Percentiles rank a stretch among this genome's conserved stretches.
These are phyloP conservation scores for Aspergillus saccharolyticus DNA, from an alignment of 495 filamentous ascomycete species.

Conservation along the genomic window DNA sequence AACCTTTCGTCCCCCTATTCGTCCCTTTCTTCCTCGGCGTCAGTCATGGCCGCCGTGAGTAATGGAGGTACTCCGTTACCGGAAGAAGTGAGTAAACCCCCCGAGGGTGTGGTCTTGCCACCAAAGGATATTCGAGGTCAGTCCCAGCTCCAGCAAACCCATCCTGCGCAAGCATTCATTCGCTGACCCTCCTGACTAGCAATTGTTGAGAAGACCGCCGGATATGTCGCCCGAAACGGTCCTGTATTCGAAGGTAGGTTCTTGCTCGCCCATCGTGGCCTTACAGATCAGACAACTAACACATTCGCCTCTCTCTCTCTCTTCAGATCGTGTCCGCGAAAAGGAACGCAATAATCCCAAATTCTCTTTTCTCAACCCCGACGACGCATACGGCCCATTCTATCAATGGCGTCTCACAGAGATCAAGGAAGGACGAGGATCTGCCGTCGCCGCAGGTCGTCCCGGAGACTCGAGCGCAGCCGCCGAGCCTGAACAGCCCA, in stretches of 20 bases:
- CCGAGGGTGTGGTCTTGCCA: slow-evolving; percentile 77
- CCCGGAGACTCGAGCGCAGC: slow-evolving; percentile 53
- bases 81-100: slow-evolving; percentile 65
- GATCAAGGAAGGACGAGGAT: slow-evolving; percentile 78
- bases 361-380: slow-evolving; percentile 78
- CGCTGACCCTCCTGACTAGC: slow-evolving; percentile 25
- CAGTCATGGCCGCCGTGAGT: slow-evolving; percentile 52
- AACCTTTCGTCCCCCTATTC: background rate
- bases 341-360: slow-evolving; percentile 83
- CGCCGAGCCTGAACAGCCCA: slow-evolving; percentile 59
- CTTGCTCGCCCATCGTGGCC: background rate
- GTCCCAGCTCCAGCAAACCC: slow-evolving; percentile 19
- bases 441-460: slow-evolving; percentile 72
- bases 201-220: slow-evolving; percentile 93
- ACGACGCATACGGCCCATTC: slow-evolving; percentile 81
- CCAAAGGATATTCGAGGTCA: slow-evolving; percentile 72
- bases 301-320: slow-evolving; percentile 15
- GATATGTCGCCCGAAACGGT: slow-evolving; percentile 82
- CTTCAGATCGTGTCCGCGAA: slow-evolving; percentile 69
- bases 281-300: background rate
- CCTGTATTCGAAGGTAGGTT: slow-evolving; percentile 68
- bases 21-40: slow-evolving; percentile 9
- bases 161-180: background rate
- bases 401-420: slow-evolving; percentile 87
- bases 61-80: slow-evolving; percentile 50